phyloP scores from a whole-genome alignment of 2,329 filamentous ascomycete species.

The Fusarium caatingaense region DNA sequence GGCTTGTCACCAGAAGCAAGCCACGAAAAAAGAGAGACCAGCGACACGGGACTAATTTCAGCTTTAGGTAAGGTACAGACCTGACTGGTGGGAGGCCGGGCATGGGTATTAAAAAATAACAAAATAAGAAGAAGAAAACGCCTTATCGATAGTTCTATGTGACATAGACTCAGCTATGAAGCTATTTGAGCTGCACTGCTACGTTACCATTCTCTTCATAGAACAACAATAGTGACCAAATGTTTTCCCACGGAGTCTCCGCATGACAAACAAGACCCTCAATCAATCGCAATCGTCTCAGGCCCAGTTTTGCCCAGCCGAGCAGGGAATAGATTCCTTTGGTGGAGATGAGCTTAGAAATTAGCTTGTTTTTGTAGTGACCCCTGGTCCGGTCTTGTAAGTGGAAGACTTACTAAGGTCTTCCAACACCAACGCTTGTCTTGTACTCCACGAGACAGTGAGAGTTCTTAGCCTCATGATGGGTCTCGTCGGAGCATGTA shows the following conservation, averaged over 20 bases:
- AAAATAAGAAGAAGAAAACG: conserved; percentile 5
- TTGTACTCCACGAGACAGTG: conserved; percentile 15
- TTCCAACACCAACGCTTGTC: neutral
- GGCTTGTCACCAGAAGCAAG: conserved; percentile 10
- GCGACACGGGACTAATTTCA: conserved; percentile 7
- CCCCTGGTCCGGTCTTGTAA: neutral
- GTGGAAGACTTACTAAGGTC: neutral
- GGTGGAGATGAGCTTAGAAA: conserved; percentile 3
- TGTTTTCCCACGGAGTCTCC: conserved; percentile 3
- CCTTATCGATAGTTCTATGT: neutral
- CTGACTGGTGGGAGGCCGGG: neutral
- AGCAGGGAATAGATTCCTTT: neutral
- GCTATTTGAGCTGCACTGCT: neutral
- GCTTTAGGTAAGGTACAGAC: neutral
- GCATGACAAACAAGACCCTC: conserved; percentile 7
- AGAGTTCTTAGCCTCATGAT: conserved; percentile 21
- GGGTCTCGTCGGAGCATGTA: neutral
- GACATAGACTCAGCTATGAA: neutral
- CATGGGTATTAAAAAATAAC: neutral
- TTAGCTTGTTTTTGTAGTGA: neutral
- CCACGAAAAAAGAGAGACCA: neutral
- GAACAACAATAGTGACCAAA: neutral
- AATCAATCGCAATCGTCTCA: neutral
- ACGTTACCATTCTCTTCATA: neutral
- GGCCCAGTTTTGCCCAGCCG: conserved; percentile 5